Evolutionary conservation across 1,284 basidiomycete species (phyloP).

Genomic region (Takashimella tepidaria): DNA sequence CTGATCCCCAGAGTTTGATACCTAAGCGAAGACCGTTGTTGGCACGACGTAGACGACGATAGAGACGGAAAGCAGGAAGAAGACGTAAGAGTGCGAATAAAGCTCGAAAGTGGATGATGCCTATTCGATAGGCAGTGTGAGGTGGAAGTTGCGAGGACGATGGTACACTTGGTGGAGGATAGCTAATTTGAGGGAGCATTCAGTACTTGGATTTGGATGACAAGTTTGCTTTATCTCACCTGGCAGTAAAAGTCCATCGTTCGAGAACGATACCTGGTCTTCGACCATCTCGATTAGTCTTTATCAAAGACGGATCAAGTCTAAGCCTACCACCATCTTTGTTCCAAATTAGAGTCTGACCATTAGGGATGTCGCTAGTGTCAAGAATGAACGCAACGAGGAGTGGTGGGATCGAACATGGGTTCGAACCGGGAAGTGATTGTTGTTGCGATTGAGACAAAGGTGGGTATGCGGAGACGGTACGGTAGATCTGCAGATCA

Average conservation of each 20-base stretch:
- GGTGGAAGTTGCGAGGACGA: constrained; percentile 31
- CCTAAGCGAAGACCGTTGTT: constrained; percentile 42
- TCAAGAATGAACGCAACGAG: constrained; percentile 47
- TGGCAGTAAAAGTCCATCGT: constrained; percentile 42
- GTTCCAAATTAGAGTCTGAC: constrained; percentile 42
- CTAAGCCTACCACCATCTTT: constrained; percentile 22
- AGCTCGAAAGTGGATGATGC: constrained; percentile 44
- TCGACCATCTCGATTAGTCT: constrained; percentile 18
- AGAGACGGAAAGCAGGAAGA: constrained; percentile 40
- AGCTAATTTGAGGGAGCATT: neutral
- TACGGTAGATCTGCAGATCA: constrained; percentile 40
- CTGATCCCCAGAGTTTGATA: constrained; percentile 46
- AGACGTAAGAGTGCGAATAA: constrained; percentile 40
- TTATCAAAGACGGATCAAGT: constrained; percentile 22
- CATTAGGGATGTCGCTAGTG: constrained; percentile 37
- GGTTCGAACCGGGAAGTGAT: constrained; percentile 6
- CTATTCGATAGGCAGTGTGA: constrained; percentile 39
- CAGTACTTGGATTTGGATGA: too few species aligned
- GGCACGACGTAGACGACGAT: constrained; percentile 33
- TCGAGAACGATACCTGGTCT: constrained; percentile 42
- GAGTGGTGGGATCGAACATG: constrained; percentile 38
- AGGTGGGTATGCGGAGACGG: constrained; percentile 28
- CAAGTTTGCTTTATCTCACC: too few species aligned
- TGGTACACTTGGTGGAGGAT: neutral
- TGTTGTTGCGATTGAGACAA: neutral